phyloP scores from a whole-genome alignment of 2,329 filamentous ascomycete species.

The Monilinia vaccinii-corymbosi region DNA sequence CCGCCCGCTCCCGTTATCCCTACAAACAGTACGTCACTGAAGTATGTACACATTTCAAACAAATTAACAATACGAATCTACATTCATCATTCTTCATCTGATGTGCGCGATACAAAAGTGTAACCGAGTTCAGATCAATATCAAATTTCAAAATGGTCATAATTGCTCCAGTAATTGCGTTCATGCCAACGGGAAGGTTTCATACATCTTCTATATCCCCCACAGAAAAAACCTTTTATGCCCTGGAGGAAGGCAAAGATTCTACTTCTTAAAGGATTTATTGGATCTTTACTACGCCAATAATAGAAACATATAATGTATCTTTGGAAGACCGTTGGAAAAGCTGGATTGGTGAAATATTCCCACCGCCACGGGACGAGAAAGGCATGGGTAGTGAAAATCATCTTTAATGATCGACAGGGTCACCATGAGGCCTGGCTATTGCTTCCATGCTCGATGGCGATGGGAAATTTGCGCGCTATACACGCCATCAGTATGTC shows the following conservation, averaged over 20 bases:
- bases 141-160: not conserved
- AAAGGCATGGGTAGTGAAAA: not conserved
- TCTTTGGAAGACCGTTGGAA: not conserved
- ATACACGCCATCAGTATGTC: not conserved
- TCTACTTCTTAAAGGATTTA: not conserved
- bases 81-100: not conserved
- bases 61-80: not conserved
- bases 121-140: not conserved
- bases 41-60: not conserved
- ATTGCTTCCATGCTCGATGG: not conserved
- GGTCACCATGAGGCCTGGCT: not conserved
- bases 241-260: not conserved
- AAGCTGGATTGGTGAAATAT: not conserved
- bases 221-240: not conserved
- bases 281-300: too few species aligned
- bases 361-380: not conserved
- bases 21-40: not conserved
- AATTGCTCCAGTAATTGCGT: not conserved
- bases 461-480: too few species aligned
- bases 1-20: not conserved
- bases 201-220: not conserved
- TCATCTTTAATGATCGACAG: not conserved
- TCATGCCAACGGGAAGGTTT: not conserved
- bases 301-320: not conserved
- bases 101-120: not conserved